phyloP scores from a whole-genome alignment of 1,284 basidiomycete genomes.

The Bjerkandera adusta region DNA sequence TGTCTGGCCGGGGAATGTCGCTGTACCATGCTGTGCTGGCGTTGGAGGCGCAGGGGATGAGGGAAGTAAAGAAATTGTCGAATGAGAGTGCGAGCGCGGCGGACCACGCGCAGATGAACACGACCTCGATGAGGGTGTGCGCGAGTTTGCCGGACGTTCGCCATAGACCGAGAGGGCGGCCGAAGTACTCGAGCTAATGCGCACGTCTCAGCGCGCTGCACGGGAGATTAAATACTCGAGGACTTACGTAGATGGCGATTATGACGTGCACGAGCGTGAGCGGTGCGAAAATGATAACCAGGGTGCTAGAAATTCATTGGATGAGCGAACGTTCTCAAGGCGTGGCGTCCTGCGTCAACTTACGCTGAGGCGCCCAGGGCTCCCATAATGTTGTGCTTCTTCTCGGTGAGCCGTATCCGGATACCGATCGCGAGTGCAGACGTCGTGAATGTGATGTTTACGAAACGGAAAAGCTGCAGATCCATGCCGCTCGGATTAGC shows the following conservation, averaged over 20 bases:
- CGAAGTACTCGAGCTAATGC: conserved; percentile 83
- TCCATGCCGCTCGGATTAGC: conserved; percentile 24
- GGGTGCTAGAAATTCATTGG: conserved; percentile 48
- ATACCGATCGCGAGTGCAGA: conserved; percentile 81
- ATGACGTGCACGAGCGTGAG: conserved; percentile 85
- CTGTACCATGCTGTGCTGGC: conserved; percentile 69
- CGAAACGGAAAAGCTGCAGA: conserved; percentile 74
- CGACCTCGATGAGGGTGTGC: conserved; percentile 78
- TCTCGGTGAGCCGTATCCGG: conserved; percentile 65
- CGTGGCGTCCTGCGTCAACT: conserved; percentile 36
- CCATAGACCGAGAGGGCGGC: conserved; percentile 89
- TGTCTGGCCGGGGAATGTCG: conserved; percentile 21
- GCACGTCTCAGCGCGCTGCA: conserved; percentile 9
- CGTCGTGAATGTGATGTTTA: conserved; percentile 83
- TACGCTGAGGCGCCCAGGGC: conserved; percentile 81
- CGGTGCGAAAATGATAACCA: conserved; percentile 86
- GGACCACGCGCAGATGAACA: conserved; percentile 92
- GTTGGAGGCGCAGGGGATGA: conserved; percentile 69
- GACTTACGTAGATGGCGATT: conserved; percentile 74
- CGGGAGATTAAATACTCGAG: neutral
- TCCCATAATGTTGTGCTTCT: conserved; percentile 50
- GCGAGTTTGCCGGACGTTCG: conserved; percentile 78
- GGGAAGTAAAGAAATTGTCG: conserved; percentile 90
- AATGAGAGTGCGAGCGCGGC: conserved; percentile 86
- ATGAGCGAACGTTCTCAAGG: neutral